These are phyloP conservation scores for Sarocladiaceae sp. DNA, from an alignment of 2,329 filamentous ascomycete genomes.

Conservation along the genomic window DNA sequence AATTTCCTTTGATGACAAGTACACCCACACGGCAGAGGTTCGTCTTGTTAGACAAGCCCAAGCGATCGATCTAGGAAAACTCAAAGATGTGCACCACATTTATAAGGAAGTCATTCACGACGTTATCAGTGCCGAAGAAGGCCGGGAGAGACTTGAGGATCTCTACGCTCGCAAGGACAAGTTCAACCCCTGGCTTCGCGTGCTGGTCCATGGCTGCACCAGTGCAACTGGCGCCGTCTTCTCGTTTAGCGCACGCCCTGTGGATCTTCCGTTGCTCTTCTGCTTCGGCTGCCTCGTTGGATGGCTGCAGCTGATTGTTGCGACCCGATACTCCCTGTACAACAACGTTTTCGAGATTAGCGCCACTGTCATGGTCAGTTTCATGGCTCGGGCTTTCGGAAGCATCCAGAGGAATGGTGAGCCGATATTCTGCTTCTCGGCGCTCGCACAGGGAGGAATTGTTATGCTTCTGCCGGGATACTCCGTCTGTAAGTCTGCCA, in stretches of 20 bases:
- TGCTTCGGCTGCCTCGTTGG: slow-evolving; percentile 62
- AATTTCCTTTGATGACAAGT: slow-evolving; percentile 72
- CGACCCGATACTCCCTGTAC: slow-evolving; percentile 62
- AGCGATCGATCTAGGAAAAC: slow-evolving; percentile 54
- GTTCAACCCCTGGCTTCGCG: slow-evolving; percentile 44
- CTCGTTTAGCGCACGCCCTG: slow-evolving; percentile 63
- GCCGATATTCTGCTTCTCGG: slow-evolving; percentile 57
- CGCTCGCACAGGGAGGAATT: slow-evolving; percentile 58
- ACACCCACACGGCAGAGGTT: slow-evolving; percentile 61
- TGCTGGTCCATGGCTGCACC: slow-evolving; percentile 65
- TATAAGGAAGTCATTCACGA: slow-evolving; percentile 62
- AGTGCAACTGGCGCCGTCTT: slow-evolving; percentile 68
- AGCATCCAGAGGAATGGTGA: slow-evolving; percentile 40
- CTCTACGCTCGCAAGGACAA: slow-evolving; percentile 50
- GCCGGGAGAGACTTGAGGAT: slow-evolving; percentile 43
- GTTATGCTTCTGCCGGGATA: slow-evolving; percentile 62
- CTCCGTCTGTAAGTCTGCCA: slow-evolving; percentile 41
- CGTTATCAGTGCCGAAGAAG: slow-evolving; percentile 51
- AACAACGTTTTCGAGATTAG: slow-evolving; percentile 60
- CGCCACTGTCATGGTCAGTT: slow-evolving; percentile 55
- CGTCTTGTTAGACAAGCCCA: slow-evolving; percentile 54
- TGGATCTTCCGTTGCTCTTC: slow-evolving; percentile 69
- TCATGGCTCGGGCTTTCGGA: slow-evolving; percentile 56
- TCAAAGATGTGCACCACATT: slow-evolving; percentile 54
- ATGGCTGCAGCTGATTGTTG: slow-evolving; percentile 61